These are phyloP conservation scores for Leishmania gerbilli DNA, from an alignment of 208 protist genomes.

Conservation along the genomic window DNA sequence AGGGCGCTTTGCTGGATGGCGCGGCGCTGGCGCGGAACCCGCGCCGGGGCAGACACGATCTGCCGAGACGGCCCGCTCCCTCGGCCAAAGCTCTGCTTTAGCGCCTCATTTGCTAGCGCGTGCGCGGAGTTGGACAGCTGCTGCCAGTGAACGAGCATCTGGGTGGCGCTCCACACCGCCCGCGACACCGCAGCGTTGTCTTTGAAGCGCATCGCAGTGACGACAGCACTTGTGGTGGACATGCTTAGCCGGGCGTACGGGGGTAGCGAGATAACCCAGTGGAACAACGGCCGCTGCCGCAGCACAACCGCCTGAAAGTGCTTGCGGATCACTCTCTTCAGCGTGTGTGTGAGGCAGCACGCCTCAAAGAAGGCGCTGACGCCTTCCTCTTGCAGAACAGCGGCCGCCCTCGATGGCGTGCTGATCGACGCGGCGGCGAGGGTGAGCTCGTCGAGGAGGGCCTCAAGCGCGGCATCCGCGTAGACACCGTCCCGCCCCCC, in stretches of 20 bases:
- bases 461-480: constrained; percentile 33
- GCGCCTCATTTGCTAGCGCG: not conserved
- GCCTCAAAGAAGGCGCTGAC: constrained; percentile 14
- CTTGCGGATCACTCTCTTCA: not conserved
- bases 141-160: constrained; percentile 28
- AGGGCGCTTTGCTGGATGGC: constrained; percentile 19
- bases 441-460: constrained; percentile 38
- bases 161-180: constrained; percentile 2
- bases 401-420: not conserved
- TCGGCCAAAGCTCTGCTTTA: not conserved
- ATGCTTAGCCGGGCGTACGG: not conserved
- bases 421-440: constrained; percentile 24
- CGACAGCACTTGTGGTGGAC: not conserved
- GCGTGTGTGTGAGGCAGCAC: constrained; percentile 14
- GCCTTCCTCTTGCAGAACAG: constrained; percentile 24
- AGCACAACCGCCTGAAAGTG: not conserved
- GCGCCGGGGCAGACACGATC: constrained; percentile 5
- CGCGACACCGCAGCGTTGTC: not conserved
- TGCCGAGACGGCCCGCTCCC: not conserved
- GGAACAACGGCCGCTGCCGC: constrained; percentile 10
- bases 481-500: constrained; percentile 10
- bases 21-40: constrained; percentile 19
- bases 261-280: constrained; percentile 22
- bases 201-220: constrained; percentile 5
- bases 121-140: not conserved